phyloP scores from a whole-genome alignment of 116 monocot genomes.

The Iris pallida region DNA sequence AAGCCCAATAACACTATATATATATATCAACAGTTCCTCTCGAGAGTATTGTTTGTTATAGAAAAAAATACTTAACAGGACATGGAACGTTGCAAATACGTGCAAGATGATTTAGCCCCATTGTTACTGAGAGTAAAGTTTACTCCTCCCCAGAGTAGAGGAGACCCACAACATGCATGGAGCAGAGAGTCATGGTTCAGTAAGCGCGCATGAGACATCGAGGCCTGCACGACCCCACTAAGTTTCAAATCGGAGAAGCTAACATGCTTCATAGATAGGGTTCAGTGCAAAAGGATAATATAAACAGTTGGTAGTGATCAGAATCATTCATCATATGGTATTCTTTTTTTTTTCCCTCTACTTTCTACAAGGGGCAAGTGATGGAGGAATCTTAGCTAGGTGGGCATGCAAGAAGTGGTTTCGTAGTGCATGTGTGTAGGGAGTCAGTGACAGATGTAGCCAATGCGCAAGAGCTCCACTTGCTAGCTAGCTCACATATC shows the following conservation, averaged over 20 bases:
- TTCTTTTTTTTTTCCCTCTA: background rate
- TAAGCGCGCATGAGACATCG: background rate
- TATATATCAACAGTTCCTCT: too few relatives aligned
- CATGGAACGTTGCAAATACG: background rate
- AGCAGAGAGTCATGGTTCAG: background rate
- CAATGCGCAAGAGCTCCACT: background rate
- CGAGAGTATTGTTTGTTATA: too few relatives aligned
- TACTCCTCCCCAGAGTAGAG: background rate
- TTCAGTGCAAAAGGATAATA: background rate
- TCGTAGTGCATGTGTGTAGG: background rate
- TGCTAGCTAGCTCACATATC: background rate
- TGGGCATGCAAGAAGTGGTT: too few relatives aligned
- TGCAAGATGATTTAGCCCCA: background rate
- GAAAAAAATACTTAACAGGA: background rate
- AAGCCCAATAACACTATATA: too few relatives aligned
- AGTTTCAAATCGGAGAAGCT: constrained; percentile 2
- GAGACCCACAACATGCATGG: constrained; percentile 8
- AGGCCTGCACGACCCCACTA: background rate
- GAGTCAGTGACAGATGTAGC: background rate
- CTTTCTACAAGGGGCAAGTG: constrained; percentile 10
- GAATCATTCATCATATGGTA: background rate
- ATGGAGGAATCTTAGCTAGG: too few relatives aligned
- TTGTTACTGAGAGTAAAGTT: background rate
- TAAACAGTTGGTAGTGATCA: constrained; percentile 7
- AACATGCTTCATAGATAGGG: constrained; percentile 5